Base-by-base conservation (phyloP, 2,329 filamentous ascomycete genomes). In the Dryadomyces sulphureus region DNA sequence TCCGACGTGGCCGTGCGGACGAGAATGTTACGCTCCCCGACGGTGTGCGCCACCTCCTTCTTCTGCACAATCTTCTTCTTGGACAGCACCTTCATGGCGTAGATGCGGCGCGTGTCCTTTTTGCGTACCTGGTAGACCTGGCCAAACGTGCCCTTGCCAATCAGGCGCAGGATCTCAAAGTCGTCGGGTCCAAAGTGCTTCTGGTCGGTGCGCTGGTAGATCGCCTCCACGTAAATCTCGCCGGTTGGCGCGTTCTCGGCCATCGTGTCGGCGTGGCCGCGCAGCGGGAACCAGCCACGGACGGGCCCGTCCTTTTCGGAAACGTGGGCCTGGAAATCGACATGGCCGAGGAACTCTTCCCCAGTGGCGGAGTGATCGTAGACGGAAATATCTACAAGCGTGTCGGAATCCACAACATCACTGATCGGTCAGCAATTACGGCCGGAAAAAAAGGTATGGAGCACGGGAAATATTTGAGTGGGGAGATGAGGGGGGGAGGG, bases 61-160 rank as follows among this genome's bases (percentile, higher is more conserved):
- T 98, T 98, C 66, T 98, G 92, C 22, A 98, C 92, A 57, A 98
- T 98, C 45, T 98, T 92, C 71, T 98, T 98, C 73, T 98, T 98
- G 43, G 92, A 95, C 27, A 98, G 70, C 2, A 98, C 90, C 65
- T 98, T 98, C 92, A 98, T 98, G 51, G 92, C 92, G 59, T 98
- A 98, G 50, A 98, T 95, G 39, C 92, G 81, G 56, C 81, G 79
- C 0, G 90, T 95, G 61, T 98, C 92, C 69, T 86, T 92, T 75
- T 98, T 98, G 56, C 87, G 82, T 7, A 98, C 92, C 62, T 98
- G 92, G 61, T 96, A 98, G 2, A 98, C 92, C 62, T 98, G 92
- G 1, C 92, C 92, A 60, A 98, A 98, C 0, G 92, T 98, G 46
- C 92, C 92, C 65, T 96, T 96, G 51, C 92, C 92, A 53, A 98